Evolutionary conservation across 768 basidiomycete genomes (phyloP).

Genomic region (Aureoboletus auriporus): DNA sequence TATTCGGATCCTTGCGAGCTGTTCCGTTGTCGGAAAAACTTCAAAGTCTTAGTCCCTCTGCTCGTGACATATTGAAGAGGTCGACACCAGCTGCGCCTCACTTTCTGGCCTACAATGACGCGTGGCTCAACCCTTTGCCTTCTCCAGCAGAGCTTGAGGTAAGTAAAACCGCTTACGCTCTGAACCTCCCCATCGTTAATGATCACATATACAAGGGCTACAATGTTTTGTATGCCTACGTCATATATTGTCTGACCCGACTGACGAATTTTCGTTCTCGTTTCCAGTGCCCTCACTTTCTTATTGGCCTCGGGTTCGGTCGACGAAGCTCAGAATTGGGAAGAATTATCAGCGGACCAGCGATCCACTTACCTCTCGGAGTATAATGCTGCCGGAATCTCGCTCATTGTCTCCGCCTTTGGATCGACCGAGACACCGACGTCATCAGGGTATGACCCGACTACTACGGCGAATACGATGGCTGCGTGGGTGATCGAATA

Average conservation of each 20-base stretch:
- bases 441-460: slow-evolving; percentile 35
- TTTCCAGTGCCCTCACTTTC: slow-evolving; percentile 38
- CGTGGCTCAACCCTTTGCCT: slow-evolving; percentile 42
- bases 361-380: slow-evolving; percentile 41
- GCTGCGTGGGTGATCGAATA: slow-evolving; percentile 46
- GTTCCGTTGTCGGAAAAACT: slow-evolving; percentile 22
- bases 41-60: slow-evolving; percentile 13
- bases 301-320: slow-evolving; percentile 36
- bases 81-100: slow-evolving; percentile 43
- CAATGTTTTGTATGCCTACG: slow-evolving; percentile 28
- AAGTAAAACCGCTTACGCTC: background rate
- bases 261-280: background rate
- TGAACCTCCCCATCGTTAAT: background rate
- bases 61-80: slow-evolving; percentile 20
- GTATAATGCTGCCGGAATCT: slow-evolving; percentile 52
- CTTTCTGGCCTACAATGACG: slow-evolving; percentile 41
- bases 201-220: slow-evolving; percentile 20
- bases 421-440: slow-evolving; percentile 43
- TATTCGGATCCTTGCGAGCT: slow-evolving; percentile 10
- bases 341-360: slow-evolving; percentile 31
- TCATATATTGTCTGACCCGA: background rate
- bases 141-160: slow-evolving; percentile 42
- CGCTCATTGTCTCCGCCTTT: slow-evolving; percentile 53
- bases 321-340: slow-evolving; percentile 47
- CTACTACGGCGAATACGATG: slow-evolving; percentile 39